Base-by-base conservation (phyloP, 768 basidiomycete genomes). In the Psilocybe tampanensis region DNA sequence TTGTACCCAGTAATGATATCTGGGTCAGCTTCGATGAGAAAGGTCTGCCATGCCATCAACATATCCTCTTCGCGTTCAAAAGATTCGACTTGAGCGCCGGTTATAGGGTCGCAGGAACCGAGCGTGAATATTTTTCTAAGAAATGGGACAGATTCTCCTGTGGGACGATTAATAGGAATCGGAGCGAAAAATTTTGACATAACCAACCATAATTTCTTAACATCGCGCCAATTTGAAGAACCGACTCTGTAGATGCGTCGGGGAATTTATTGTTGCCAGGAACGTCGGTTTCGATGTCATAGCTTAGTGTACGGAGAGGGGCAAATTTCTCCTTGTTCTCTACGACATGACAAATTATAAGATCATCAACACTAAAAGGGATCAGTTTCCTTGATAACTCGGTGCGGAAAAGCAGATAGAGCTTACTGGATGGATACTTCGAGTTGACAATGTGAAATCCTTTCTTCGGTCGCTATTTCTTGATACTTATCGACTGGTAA, bases 1-100 rank as follows among this genome's bases (percentile, higher is more conserved):
- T 98, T 98, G 74, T 98, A 98, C 2, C 96, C 96, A 61, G 95
- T 95, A 62, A 98, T 79, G 62, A 98, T 80, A 62, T 98, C 96
- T 0, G 96, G 95, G 67, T 98, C 96, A 18, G 90, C 91, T 66
- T 88, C 77, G 56, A 88, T 80, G 7, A 98, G 78, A 63, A 98
- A 98, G 49, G 91, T 84, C 44, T 85, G 79, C 96, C 96, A 98
- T 22, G 76, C 77, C 39, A 81, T 70, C 56, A 98, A 79, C 77
- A 98, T 72, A 21, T 86, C 74, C 2, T 64, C 68, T 69, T 98
- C 96, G 23, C 87, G 78, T 44, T 88, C 70, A 72, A 86, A 95
- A 21, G 87, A 85, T 32, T 94, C 75, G 0, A 98, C 94, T 67
- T 95, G 90, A 0, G 93, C 92, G 21, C 95, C 96, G 51, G 92